Base-by-base conservation (phyloP, 129 eudicot species). In the Escallonia herrerae region DNA sequence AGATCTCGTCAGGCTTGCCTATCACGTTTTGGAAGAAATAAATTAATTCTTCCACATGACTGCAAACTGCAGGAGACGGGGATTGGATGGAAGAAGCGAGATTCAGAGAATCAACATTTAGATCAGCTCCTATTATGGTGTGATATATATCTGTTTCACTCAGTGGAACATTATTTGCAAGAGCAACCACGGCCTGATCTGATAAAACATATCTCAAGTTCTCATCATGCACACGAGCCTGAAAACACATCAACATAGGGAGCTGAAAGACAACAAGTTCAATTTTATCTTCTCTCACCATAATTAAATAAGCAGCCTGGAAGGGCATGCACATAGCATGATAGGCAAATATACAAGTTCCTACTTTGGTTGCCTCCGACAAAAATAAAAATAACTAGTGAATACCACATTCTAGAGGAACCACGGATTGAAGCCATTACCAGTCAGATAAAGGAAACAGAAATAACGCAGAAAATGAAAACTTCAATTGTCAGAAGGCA, bases 171-270 rank as follows among this genome's bases (percentile, higher is more conserved):
- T 80, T 76, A 58, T 81, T 71, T 15, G 96, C 95, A 61, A 93
- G 87, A 66, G 90, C 86, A 42, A 75, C 62, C 42, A 93, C 64
- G 37, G 96, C 96, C 40, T 78, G 82, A 69, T 93, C 99, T 14
- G 99, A 89, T 52, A 93, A 76, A 56, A 93, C 87, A 51, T 79
- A 93, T 81, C 83, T 88, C 80, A 93, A 85, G 82, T 91, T 93
- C 77, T 93, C 99, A 72, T 93, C 99, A 75, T 93, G 99, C 65
- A 86, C 70, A 67, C 99, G 99, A 47, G 96, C 99, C 99, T 93
- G 83, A 43, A 84, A 82, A 14, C 41, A 74, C 45, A 62, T 40
- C 8, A 63, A 49, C 55, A 45, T 14, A 11, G 12, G 52, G 56
- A 56, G 63, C 15, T 15, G 69, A 49, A 47, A 11, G 33, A 46